A percentile compares a stretch with the other conserved stretches of the same genome.
Conservation (phyloP, 2,329 filamentous ascomycete species). For the Xylaria sp. region DNA sequence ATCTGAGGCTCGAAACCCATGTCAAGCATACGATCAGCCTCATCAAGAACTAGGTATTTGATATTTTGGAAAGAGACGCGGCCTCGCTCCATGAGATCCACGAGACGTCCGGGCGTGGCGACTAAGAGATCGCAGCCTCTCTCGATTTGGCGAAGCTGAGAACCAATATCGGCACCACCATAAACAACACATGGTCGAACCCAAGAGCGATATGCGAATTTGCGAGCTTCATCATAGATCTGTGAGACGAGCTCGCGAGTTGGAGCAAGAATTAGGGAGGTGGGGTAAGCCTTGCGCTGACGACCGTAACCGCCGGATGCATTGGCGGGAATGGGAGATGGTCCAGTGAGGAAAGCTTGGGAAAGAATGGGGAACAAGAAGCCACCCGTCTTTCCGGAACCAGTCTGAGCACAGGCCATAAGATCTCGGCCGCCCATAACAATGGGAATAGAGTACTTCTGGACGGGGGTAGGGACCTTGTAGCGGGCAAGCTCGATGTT, state of each 20-base stretch:
- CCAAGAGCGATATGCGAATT: slow-evolving; percentile 99
- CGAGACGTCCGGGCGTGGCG: slow-evolving; percentile 95
- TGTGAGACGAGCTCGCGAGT: slow-evolving; percentile 99
- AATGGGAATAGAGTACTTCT: slow-evolving; percentile 99
- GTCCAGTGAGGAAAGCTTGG: slow-evolving; percentile 93
- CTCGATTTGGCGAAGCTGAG: slow-evolving; percentile 98
- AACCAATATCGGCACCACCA: slow-evolving; percentile 98
- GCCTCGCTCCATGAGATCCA: slow-evolving; percentile 98
- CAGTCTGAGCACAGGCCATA: slow-evolving; percentile 99
- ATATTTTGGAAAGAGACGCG: slow-evolving; percentile 98
- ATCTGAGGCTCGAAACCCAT: slow-evolving; percentile 99
- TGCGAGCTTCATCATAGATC: slow-evolving; percentile 97
- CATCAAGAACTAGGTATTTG: slow-evolving; percentile 98
- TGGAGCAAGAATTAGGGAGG: slow-evolving; percentile 92
- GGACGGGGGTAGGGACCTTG: slow-evolving; percentile 94
- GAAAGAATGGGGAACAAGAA: slow-evolving; percentile 99
- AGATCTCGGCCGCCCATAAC: slow-evolving; percentile 98
- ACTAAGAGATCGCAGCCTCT: slow-evolving; percentile 96
- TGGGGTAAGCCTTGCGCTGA: slow-evolving; percentile 97
- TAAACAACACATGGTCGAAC: slow-evolving; percentile 98
- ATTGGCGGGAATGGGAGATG: slow-evolving; percentile 73
- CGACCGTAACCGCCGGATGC: slow-evolving; percentile 80
- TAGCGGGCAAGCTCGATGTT: slow-evolving; percentile 97
- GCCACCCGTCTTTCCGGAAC: slow-evolving; percentile 99
- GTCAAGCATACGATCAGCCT: slow-evolving; percentile 99